Evolutionary conservation across 768 basidiomycete species (phyloP), one percentile per base, ranked within the genome.

Genomic region (Mycena epipterygia): DNA sequence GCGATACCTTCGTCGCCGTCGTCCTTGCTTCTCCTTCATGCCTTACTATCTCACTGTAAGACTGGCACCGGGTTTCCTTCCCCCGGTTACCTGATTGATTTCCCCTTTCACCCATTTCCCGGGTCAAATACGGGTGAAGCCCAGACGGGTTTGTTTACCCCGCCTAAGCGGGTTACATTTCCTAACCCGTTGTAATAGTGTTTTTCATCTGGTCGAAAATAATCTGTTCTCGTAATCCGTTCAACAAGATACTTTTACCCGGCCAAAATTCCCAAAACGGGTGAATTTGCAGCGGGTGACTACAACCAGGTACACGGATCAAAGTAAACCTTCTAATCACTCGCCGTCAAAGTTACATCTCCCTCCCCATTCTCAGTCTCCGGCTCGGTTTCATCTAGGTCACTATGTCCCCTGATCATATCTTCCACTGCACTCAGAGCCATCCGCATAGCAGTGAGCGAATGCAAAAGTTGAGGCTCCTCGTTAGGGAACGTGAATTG

Each of bases 31-130:
- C n/a, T n/a, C n/a, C n/a, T n/a, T n/a, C n/a, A n/a, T n/a, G n/a
- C n/a, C n/a, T n/a, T n/a, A n/a, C n/a, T 37, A 37, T 51, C n/a
- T 3, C 53, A 56, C 53, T 56, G 53, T 56, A 56, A 56, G 53
- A 56, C 53, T n/a, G 19, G 53, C n/a, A 56, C 32, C 53, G 53
- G 53, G 53, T 56, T 56, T 56, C 21, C 27, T 33, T 33, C 53
- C 11, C 53, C 35, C 35, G 33, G 33, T 57, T 37, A 6, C 35
- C 56, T 11, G 35, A n/a, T 57, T n/a, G 27, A 39, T 21, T 57
- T 57, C 56, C 21, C 33, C 56, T 39, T 57, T 57, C 56, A 41
- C 56, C 56, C 56, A n/a, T 16, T 25, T 21, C 23, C 19, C 33
- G 39, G 56, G 16, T n/a, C 35, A 57, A 16, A 37, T 12, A 35